Base-by-base conservation (phyloP, 495 filamentous ascomycete genomes). In the Ascodesmis nigricans region DNA sequence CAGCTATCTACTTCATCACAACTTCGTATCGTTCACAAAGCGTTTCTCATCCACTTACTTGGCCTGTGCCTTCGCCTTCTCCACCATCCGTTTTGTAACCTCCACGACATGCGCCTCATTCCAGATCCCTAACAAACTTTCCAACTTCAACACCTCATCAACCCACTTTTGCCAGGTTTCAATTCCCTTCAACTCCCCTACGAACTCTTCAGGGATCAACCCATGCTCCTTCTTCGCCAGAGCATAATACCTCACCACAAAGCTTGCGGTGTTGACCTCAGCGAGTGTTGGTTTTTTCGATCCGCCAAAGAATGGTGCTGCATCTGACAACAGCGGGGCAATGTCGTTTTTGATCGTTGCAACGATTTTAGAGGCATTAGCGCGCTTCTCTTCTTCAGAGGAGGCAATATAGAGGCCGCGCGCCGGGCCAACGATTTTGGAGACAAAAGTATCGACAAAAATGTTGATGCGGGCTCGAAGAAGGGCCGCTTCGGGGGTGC, bases 301-400 rank as follows among this genome's bases (percentile, higher is more conserved):
- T 0, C 80, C 81, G n/a, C 71, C 73, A 56, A 87, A 92, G 58
- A 75, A 91, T 0, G 79, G 81, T 0, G 48, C 62, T 4, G 72
- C 73, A 34, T 69, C 66, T 5, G 55, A 52, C 16, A 92, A 54
- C 18, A 76, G 50, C 1, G 76, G 75, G 55, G 78, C 77, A 33
- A 92, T 55, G 44, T 91, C 76, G 54, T 74, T 81, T 31, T 66
- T 61, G 11, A 77, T 51, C 3, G 57, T 58, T 6, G 58, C 62
- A 3, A 75, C 40, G 21, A 61, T 55, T 19, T 63, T 56, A 17
- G 60, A 58, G 7, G 41, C 41, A 6, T 61, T 39, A 1, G 41
- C 32, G 0, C 41, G 38, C 11, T 49, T 52, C 36, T 65, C 62
- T 24, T 61, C 55, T 8, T 39, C 60, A 2, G 53, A 54, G 29